These are phyloP conservation scores for Alternaria atra DNA, from an alignment of 2,329 filamentous ascomycete genomes.

Conservation along the genomic window DNA sequence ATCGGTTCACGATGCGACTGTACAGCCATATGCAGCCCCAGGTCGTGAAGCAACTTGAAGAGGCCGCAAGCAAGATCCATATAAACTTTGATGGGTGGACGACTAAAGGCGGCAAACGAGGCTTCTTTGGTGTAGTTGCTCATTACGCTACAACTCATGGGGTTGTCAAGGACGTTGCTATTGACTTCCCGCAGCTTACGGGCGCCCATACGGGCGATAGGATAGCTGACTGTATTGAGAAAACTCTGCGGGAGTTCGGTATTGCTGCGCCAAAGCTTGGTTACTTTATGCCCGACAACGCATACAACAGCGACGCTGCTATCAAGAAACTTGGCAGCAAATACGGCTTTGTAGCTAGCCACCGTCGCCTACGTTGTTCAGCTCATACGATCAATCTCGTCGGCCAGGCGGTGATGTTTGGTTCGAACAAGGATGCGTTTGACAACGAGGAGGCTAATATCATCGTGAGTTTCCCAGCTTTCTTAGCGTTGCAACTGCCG, in stretches of 20 bases:
- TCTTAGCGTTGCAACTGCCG: too few species aligned
- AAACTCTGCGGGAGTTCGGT: not conserved
- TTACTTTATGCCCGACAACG: not conserved
- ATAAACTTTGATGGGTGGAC: not conserved
- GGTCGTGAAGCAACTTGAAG: too few species aligned
- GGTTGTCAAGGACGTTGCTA: constrained; percentile 3
- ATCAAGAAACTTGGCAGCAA: not conserved
- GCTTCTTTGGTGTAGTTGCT: constrained; percentile 9
- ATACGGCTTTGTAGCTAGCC: not conserved
- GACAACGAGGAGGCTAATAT: not conserved
- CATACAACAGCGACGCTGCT: not conserved
- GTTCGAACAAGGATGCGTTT: not conserved
- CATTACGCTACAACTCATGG: constrained; percentile 4
- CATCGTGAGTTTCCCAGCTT: too few species aligned
- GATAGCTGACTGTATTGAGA: constrained; percentile 1
- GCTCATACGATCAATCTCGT: constrained; percentile 11
- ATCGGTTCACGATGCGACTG: too few species aligned
- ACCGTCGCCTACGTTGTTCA: not conserved
- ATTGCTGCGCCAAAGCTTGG: not conserved
- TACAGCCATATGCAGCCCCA: too few species aligned
- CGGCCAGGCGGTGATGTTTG: not conserved
- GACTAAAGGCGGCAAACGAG: constrained; percentile 11
- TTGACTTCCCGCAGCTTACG: constrained; percentile 9
- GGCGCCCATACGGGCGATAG: constrained; percentile 8
- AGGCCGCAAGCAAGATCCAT: too few species aligned